Evolutionary conservation across 140 eudicot genomes (phyloP).

Genomic region (Ambrosia hybrid): DNA sequence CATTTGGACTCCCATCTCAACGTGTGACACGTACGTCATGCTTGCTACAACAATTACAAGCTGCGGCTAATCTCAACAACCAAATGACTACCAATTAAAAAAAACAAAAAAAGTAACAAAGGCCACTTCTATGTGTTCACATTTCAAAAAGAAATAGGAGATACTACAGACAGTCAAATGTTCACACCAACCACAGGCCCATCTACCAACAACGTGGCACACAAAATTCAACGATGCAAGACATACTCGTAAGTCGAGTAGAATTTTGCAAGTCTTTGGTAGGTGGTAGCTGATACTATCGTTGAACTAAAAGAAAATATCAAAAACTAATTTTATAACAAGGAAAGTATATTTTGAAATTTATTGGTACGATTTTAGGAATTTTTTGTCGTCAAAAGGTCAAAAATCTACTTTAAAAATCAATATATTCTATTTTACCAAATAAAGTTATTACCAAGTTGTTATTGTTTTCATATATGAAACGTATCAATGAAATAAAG

Average conservation of each 20-base stretch:
- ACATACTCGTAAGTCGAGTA: conserved; percentile 9
- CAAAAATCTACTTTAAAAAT: background rate
- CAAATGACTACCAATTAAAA: background rate
- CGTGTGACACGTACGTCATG: conserved; percentile 7
- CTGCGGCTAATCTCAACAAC: background rate
- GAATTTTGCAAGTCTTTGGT: conserved; percentile 22
- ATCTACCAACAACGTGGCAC: conserved; percentile 17
- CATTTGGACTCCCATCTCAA: no score
- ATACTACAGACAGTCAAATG: conserved; percentile 21
- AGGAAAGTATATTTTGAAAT: no score
- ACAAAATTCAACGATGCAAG: conserved; percentile 17
- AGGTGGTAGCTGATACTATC: background rate
- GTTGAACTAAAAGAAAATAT: background rate
- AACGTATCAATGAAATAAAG: no score
- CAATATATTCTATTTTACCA: no score
- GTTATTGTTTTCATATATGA: background rate
- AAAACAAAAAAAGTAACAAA: background rate
- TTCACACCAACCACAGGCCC: conserved; percentile 29
- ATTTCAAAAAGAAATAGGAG: background rate
- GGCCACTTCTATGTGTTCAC: background rate
- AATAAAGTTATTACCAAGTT: background rate
- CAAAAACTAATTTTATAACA: background rate
- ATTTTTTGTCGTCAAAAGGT: background rate
- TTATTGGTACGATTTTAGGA: background rate
- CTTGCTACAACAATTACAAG: conserved; percentile 6